phyloP scores from a whole-genome alignment of 176 grass and related monocot genomes.

The Bothriochloa decipiens region DNA sequence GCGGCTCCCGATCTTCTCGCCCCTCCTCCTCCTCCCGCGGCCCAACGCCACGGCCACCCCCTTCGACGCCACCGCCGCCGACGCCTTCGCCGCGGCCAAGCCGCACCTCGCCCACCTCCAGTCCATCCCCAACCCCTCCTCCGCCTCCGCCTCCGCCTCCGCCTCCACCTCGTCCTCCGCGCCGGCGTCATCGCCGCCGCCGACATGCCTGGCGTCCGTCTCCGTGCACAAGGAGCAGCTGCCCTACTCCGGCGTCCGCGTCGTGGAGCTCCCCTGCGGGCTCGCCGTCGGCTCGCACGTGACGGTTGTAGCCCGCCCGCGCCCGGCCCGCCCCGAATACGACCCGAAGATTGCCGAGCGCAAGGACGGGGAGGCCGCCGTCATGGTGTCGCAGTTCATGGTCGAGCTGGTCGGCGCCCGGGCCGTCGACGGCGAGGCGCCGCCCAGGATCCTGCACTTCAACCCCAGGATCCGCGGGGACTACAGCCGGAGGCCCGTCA shows the following conservation, averaged over 20 bases:
- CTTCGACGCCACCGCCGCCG: conserved; percentile 34
- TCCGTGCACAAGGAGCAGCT: conserved; percentile 50
- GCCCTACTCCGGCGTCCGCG: conserved; percentile 38
- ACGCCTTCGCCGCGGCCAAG: conserved; percentile 48
- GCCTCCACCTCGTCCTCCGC: neutral
- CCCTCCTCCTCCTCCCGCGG: conserved; percentile 46
- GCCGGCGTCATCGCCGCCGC: neutral
- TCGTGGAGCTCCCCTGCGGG: conserved; percentile 82
- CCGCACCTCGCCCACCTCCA: conserved; percentile 46
- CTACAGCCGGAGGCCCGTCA: conserved; percentile 75
- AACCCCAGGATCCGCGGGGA: conserved; percentile 94
- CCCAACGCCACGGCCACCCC: conserved; percentile 46
- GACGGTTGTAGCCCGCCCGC: conserved; percentile 76
- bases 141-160: no score
- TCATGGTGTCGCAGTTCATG: conserved; percentile 98
- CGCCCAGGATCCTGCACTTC: conserved; percentile 91
- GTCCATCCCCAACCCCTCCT: neutral
- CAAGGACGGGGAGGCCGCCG: conserved; percentile 56
- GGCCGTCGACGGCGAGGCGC: conserved; percentile 90
- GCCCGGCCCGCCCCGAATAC: conserved; percentile 49
- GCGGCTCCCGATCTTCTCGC: conserved; percentile 50
- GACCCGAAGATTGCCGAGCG: conserved; percentile 72
- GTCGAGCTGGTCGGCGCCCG: conserved; percentile 82
- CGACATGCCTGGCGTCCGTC: conserved; percentile 61
- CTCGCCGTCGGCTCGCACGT: conserved; percentile 86